Conservation (phyloP, 2,329 filamentous ascomycete genomes). For the Phaeophleospora eucalypticola region DNA sequence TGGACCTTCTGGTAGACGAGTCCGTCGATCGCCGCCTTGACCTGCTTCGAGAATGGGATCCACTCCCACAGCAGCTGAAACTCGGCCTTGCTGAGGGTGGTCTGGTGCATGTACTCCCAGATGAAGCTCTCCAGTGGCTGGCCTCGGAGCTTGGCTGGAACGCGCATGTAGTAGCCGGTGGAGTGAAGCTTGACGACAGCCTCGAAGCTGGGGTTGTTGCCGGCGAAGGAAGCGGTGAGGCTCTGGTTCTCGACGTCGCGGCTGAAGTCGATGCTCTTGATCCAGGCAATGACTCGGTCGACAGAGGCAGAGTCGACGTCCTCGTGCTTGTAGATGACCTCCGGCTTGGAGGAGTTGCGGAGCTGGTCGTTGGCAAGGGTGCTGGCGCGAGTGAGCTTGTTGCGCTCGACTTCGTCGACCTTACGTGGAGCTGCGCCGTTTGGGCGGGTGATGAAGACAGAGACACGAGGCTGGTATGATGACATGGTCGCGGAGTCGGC, state of each 20-base stretch:
- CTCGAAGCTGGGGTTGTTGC: neutral
- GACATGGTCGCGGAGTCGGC: too few relatives aligned
- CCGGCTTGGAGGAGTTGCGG: neutral
- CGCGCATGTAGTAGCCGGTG: neutral
- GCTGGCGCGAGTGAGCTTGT: neutral
- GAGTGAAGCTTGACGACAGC: neutral
- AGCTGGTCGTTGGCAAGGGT: neutral
- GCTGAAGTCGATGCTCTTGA: neutral
- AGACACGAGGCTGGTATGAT: too few relatives aligned
- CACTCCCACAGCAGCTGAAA: neutral
- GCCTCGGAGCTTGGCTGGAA: neutral
- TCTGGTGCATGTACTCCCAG: neutral
- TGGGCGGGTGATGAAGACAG: neutral
- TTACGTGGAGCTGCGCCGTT: neutral
- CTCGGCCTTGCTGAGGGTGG: neutral
- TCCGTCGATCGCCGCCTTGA: neutral
- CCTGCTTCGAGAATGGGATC: neutral
- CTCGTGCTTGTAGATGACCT: neutral
- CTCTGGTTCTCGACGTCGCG: neutral
- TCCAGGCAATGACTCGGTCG: neutral
- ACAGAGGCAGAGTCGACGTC: neutral
- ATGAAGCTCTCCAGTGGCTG: neutral
- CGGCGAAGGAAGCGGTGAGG: neutral
- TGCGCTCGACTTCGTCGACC: neutral
- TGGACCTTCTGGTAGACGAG: neutral